Conservation (phyloP, 106 monocot species). For the Amphibolis antarctica region DNA sequence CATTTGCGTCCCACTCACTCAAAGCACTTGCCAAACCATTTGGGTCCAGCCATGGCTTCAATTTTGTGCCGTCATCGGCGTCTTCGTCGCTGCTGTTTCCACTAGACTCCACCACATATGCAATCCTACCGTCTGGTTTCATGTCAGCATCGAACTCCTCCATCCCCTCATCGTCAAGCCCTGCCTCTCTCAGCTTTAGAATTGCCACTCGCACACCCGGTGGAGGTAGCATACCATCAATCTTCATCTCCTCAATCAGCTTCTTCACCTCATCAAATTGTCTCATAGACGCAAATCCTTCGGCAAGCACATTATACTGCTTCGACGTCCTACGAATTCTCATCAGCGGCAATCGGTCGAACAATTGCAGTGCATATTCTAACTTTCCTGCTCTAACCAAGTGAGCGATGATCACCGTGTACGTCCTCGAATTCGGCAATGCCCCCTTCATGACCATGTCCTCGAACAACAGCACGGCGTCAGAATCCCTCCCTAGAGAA, state of each 20-base stretch:
- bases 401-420: slow-evolving; percentile 63
- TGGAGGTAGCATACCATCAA: slow-evolving; percentile 60
- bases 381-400: slow-evolving; percentile 29
- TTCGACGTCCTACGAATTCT: slow-evolving; percentile 44
- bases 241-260: slow-evolving; percentile 42
- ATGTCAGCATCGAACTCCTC: slow-evolving; percentile 42
- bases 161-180: slow-evolving; percentile 17
- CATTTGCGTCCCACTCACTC: slow-evolving; percentile 49
- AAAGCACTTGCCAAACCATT: slow-evolving; percentile 47
- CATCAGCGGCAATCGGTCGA: slow-evolving; percentile 49
- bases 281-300: slow-evolving; percentile 13
- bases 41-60: slow-evolving; percentile 86
- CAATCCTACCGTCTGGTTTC: slow-evolving; percentile 38
- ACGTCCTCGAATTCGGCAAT: slow-evolving; percentile 71
- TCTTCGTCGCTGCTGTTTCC: slow-evolving; percentile 15
- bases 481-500: slow-evolving; percentile 14
- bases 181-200: slow-evolving; percentile 37
- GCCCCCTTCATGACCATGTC: slow-evolving; percentile 53
- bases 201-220: slow-evolving; percentile 36
- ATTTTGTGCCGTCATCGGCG: slow-evolving; percentile 6
- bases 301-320: slow-evolving; percentile 60
- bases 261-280: slow-evolving; percentile 27
- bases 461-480: slow-evolving; percentile 37
- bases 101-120: slow-evolving; percentile 24
- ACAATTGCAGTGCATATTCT: slow-evolving; percentile 46